Base-by-base conservation (phyloP, 1,284 basidiomycete species). In the Moesziomyces antarcticus region DNA sequence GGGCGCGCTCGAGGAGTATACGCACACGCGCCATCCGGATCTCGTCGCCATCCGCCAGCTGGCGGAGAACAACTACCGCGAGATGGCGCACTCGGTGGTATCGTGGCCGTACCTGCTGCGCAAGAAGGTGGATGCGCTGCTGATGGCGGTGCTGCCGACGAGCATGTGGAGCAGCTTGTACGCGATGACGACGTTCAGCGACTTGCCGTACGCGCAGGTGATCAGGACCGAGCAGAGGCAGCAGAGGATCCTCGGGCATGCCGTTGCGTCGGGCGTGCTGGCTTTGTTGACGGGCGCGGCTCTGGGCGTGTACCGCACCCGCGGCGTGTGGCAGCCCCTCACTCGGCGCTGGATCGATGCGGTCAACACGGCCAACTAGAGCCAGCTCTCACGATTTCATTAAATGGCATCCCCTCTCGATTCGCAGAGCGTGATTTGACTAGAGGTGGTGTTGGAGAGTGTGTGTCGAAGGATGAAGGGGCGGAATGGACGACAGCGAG, bases 141-240 rank as follows among this genome's bases (percentile, higher is more conserved):
- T 89, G n/a, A 85, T 90, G 88, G 68, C 68, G 76, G 57, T 92
- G 56, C 86, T 94, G 68, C 92, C 91, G 56, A 89, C 90, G 41
- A 84, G 85, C 61, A 92, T 92, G 37, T 99, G 96, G 96, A 88
- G 93, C 60, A 92, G 93, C 52, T 87, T 97, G 55, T 99, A 99
- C 85, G 92, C 92, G 35, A 96, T 98, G 94, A 92, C 97, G 73
- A 97, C 96, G 41, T 99, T 99, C 87, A 93, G 93, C 46, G 95
- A 97, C 84, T 89, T 97, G 72, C 91, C 91, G 80, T 98, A 98
- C 84, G 90, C 90, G 63, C 89, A 88, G 41, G 92, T 89, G 45
- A 87, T 88, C 79, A 87, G 85, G 75, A 90, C 89, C 82, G 89
- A 89, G 55, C 85, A 84, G 71, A 85, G 87, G 76, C 93, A 94